Evolutionary conservation across 768 basidiomycete genomes (phyloP), one percentile per base, ranked within the genome.

Genomic region (Tephrocybe sp.): DNA sequence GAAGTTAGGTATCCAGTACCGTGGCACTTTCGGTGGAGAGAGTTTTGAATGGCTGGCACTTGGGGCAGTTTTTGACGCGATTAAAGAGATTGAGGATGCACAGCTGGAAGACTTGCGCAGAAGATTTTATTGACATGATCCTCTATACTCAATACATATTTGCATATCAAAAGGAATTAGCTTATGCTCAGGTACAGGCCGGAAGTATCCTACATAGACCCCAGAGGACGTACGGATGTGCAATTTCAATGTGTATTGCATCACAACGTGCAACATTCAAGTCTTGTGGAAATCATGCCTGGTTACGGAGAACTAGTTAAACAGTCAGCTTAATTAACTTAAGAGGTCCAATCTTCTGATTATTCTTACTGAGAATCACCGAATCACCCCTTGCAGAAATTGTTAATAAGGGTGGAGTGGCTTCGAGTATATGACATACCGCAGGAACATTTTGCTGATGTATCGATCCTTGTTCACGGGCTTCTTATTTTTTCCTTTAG

Each of bases 391-490:
- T 93, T 60, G 22, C 40, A 56, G 48, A 44, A 38, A 45, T 46
- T 47, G 9, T 51, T 49, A 26, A 53, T 34, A 35, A 12, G n/a
- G 30, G 17, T 33, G 52, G 33, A 35, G 40, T 40, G 39, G 38
- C 49, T 23, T 32, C 2, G 33, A 20, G 8, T 35, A 31, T 39
- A 19, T 10, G 2, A 68, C 83, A 45, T 62, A 89, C 90, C 92
- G 81, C 55, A 98, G 72, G 72, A 96, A 98, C 93, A 99, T 96
- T 74, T 98, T 99, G 68, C 93, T 96, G 68, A 99, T 96, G 75
- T 98, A 99, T 42, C 97, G 82, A 71, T 98, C 97, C 72, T 98
- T 98, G 77, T 98, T 98, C 50, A 98, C 86, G 6, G 97, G 92
- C 66, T 98, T 98, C 76, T 97, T 98, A 66, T 93, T 93, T 74